phyloP scores from a whole-genome alignment of 2,329 filamentous ascomycete genomes.

The Mollisiaceae sp. region DNA sequence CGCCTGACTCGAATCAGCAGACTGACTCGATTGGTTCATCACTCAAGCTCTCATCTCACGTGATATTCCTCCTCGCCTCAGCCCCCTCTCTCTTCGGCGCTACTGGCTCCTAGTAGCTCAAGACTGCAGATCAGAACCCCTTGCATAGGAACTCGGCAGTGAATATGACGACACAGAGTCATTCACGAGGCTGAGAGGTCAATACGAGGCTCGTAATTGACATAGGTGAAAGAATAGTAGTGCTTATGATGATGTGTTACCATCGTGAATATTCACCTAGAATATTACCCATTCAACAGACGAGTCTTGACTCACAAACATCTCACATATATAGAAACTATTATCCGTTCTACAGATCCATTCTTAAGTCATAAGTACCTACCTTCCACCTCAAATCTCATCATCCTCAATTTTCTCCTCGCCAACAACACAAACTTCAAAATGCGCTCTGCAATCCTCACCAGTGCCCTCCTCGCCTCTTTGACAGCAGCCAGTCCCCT shows the following conservation, averaged over 20 bases:
- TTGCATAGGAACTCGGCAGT: too few species aligned
- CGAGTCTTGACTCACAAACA: too few species aligned
- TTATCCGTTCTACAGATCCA: not conserved
- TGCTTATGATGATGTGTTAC: too few species aligned
- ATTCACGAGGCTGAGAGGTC: too few species aligned
- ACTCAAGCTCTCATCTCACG: not conserved
- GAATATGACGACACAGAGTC: too few species aligned
- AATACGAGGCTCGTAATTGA: too few species aligned
- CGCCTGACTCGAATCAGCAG: not conserved
- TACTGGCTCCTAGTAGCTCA: too few species aligned
- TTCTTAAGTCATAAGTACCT: not conserved
- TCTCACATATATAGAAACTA: not conserved
- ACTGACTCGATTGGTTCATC: not conserved
- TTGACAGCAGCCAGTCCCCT: constrained; percentile 2
- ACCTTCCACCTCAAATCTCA: too few species aligned
- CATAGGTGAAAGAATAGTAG: too few species aligned
- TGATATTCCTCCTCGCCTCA: not conserved
- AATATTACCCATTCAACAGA: too few species aligned
- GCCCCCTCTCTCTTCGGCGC: too few species aligned
- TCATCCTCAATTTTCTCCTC: not conserved
- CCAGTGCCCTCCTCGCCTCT: not conserved
- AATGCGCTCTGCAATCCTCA: not conserved
- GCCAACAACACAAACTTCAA: not conserved
- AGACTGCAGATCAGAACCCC: too few species aligned
- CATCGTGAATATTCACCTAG: not conserved